These are phyloP conservation scores for Haplosporangium sp. DNA, from an alignment of 371 early-diverging fungal genomes.

Conservation along the genomic window DNA sequence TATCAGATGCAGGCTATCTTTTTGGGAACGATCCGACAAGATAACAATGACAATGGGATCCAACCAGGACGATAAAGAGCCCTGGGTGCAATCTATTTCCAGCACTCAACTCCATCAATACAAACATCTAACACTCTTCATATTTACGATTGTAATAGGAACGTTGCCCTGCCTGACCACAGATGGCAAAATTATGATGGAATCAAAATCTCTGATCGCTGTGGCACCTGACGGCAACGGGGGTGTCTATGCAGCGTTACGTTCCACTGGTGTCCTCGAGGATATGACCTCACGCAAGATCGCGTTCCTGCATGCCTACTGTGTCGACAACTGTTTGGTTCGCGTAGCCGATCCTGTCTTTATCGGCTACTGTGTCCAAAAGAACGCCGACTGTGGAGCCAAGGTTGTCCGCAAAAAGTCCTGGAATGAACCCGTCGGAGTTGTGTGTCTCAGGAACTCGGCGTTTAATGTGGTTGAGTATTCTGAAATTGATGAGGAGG, in stretches of 20 bases:
- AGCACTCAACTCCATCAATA: no score
- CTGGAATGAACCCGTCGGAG: conserved; percentile 94
- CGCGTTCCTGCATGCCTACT: conserved; percentile 90
- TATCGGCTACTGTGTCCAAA: conserved; percentile 85
- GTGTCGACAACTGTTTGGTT: conserved; percentile 95
- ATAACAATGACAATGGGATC: no score
- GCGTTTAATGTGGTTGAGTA: conserved; percentile 94
- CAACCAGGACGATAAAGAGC: no score
- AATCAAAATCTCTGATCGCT: conserved; percentile 78
- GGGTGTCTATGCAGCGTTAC: conserved; percentile 88
- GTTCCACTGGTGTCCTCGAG: conserved; percentile 78
- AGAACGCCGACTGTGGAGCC: conserved; percentile 93
- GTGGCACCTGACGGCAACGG: conserved; percentile 93
- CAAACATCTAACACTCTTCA: conserved; percentile 64
- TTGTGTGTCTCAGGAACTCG: conserved; percentile 88
- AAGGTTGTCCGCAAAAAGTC: conserved; percentile 90
- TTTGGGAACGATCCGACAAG: no score
- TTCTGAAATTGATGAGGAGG: conserved; percentile 86
- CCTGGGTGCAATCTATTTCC: no score
- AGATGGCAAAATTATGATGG: conserved; percentile 83
- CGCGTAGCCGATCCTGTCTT: conserved; percentile 95
- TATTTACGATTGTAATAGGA: conserved; percentile 4
- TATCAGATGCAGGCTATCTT: no score
- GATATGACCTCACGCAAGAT: conserved; percentile 82
- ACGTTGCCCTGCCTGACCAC: conserved; percentile 48